Evolutionary conservation across 192 early-diverging fungal species (phyloP).

Genomic region (Mortierella claussenii): DNA sequence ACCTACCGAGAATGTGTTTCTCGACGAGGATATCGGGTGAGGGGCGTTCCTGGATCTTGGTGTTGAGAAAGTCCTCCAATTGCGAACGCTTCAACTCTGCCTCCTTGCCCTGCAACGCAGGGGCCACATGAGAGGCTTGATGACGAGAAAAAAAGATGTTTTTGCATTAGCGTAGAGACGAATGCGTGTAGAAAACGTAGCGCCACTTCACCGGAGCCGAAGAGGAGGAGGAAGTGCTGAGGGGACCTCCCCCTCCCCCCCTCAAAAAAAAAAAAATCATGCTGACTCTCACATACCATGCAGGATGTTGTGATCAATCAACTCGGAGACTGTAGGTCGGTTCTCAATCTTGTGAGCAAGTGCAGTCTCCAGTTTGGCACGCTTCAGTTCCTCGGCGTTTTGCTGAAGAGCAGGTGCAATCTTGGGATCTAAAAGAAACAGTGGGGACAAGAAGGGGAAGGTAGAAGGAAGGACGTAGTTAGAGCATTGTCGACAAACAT

Average conservation of each 20-base stretch:
- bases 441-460: neutral
- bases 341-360: conserved; percentile 69
- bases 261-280: no score
- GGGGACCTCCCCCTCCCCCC: no score
- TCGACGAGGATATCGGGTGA: conserved; percentile 56
- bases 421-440: conserved; percentile 60
- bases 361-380: conserved; percentile 58
- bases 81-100: conserved; percentile 57
- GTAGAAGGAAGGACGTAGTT: neutral
- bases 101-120: conserved; percentile 58
- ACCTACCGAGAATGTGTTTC: conserved; percentile 65
- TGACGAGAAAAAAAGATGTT: no score
- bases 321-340: conserved; percentile 61
- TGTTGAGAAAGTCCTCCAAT: conserved; percentile 57
- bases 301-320: conserved; percentile 65
- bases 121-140: conserved; percentile 56
- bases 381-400: conserved; percentile 59
- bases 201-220: neutral
- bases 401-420: conserved; percentile 61
- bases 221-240: no score
- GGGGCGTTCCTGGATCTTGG: conserved; percentile 61
- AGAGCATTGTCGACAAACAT: no score
- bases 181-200: neutral
- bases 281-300: conserved; percentile 53
- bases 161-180: neutral